Percentiles rank a stretch among this genome's conserved stretches.
Conservation (phyloP, 768 basidiomycete species). For the Agaricus sinodeliciosus region DNA sequence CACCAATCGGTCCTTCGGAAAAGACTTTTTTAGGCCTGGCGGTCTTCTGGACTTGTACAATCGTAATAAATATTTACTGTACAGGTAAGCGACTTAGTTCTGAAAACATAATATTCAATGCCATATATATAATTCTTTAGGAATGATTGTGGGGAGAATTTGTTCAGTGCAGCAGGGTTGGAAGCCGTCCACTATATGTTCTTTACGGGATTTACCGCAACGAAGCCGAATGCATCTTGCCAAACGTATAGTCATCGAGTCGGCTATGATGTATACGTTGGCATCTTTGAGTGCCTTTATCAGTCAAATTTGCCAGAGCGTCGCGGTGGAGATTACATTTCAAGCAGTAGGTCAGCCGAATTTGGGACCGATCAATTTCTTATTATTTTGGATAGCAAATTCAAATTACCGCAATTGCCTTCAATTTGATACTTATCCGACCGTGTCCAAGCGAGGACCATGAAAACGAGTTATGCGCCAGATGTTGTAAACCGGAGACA, state of each 20-base stretch:
- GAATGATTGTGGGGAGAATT: conserved; percentile 12
- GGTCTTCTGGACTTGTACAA: conserved; percentile 14
- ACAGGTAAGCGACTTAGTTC: conserved; percentile 11
- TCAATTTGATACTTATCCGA: conserved; percentile 16
- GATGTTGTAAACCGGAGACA: too few species aligned
- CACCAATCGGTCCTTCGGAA: not conserved
- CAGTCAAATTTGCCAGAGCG: conserved; percentile 9
- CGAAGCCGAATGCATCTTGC: conserved; percentile 3
- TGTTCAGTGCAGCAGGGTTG: conserved; percentile 7
- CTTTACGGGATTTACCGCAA: conserved; percentile 1
- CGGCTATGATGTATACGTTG: conserved; percentile 14
- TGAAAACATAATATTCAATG: too few species aligned
- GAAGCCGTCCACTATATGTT: conserved; percentile 1
- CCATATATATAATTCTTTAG: not conserved
- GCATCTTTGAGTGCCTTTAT: conserved; percentile 12
- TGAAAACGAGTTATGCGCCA: too few species aligned
- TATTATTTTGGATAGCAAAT: conserved; percentile 9
- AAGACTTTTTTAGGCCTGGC: not conserved
- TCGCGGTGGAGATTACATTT: conserved; percentile 11
- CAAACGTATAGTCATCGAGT: conserved; percentile 14
- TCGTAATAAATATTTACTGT: conserved; percentile 15
- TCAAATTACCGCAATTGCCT: conserved; percentile 14
- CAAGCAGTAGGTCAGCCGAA: conserved; percentile 11
- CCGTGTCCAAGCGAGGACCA: not conserved
- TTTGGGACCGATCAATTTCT: not conserved